Percentiles rank a stretch among this genome's conserved stretches.
Evolutionary conservation across 75 land plant genomes (phyloP).

Genomic region (Selaginella tamariscina): DNA sequence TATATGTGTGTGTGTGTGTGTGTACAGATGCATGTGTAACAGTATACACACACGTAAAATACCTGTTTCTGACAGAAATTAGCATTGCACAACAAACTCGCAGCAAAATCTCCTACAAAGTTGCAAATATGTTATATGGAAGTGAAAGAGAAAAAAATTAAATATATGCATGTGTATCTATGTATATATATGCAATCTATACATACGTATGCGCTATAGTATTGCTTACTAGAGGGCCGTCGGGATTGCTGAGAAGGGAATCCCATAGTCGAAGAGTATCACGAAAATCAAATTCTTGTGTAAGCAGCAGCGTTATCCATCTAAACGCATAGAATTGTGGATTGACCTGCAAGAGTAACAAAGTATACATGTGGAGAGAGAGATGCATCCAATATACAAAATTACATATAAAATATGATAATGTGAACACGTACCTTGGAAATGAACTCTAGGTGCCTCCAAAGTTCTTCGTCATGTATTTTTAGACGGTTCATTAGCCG

Average conservation of each 20-base stretch:
- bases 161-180: neutral
- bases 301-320: constrained; percentile 76
- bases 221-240: constrained; percentile 68
- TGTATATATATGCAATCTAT: too few species aligned
- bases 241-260: constrained; percentile 77
- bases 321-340: constrained; percentile 79
- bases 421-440: too few species aligned
- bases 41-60: too few species aligned
- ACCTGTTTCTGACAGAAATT: too few species aligned
- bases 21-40: too few species aligned
- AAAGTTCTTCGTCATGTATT: constrained; percentile 88
- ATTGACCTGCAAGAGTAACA: constrained; percentile 50
- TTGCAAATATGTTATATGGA: neutral
- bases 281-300: constrained; percentile 77
- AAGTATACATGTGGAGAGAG: too few species aligned
- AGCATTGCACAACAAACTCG: constrained; percentile 90
- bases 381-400: too few species aligned
- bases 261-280: constrained; percentile 87
- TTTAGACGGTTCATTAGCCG: constrained; percentile 58
- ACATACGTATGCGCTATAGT: too few species aligned
- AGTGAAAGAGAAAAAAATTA: neutral
- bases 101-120: constrained; percentile 68
- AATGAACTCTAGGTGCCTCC: constrained; percentile 82
- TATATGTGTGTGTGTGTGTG: too few species aligned
- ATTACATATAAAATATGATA: too few species aligned